Percentiles rank a stretch among this genome's conserved stretches.
Conservation (phyloP, 2,329 filamentous ascomycete genomes). For the Curvularia hawaiiensis region DNA sequence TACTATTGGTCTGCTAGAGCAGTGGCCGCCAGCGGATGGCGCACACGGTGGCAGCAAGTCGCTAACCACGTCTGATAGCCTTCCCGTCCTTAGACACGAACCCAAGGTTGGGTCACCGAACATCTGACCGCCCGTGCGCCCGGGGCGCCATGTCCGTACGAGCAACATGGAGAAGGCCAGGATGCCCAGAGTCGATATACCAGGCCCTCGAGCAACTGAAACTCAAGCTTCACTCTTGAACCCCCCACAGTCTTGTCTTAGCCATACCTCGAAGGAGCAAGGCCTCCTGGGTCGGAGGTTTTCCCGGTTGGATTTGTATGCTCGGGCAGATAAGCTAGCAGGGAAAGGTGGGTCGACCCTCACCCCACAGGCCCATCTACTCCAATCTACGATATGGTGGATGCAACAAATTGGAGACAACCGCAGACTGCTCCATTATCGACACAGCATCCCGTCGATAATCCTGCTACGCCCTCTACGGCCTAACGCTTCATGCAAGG, state of each 20-base stretch:
- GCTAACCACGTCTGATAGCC: conserved; percentile 8
- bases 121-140: conserved; percentile 6
- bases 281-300: neutral
- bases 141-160: neutral
- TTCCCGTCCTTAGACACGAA: conserved; percentile 3
- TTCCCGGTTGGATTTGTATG: conserved; percentile 1
- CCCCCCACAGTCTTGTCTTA: neutral
- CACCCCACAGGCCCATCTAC: neutral
- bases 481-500: neutral
- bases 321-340: conserved; percentile 3
- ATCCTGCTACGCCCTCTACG: neutral
- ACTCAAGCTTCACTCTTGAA: neutral
- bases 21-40: conserved; percentile 1
- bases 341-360: neutral
- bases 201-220: neutral
- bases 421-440: neutral
- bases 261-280: neutral
- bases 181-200: neutral
- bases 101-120: conserved; percentile 10
- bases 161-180: neutral
- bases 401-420: neutral
- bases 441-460: neutral
- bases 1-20: neutral
- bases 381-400: neutral
- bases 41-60: neutral